Conservation (phyloP, 257 asterid species). For the Ocimum tenuiflorum region DNA sequence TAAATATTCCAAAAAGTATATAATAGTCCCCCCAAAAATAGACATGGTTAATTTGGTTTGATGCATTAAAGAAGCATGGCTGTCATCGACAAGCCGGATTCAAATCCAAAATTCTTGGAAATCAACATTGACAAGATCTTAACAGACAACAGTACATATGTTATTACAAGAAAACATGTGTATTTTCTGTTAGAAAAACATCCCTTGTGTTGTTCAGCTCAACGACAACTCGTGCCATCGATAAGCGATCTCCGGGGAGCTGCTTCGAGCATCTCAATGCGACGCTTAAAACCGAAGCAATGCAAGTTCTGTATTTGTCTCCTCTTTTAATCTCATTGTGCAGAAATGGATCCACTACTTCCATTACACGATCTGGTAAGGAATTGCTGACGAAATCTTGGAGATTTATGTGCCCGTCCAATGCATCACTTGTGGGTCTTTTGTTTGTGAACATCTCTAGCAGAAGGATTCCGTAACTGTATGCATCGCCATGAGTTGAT, state of each 20-base stretch:
- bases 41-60: too few species aligned
- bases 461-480: neutral
- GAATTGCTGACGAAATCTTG: neutral
- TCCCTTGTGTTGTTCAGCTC: neutral
- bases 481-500: neutral
- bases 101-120: too few species aligned
- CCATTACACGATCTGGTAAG: neutral
- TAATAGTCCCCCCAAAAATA: too few species aligned
- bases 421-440: neutral
- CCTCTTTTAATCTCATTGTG: neutral
- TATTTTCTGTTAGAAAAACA: neutral
- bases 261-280: neutral
- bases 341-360: neutral
- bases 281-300: neutral
- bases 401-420: neutral
- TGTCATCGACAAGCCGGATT: too few species aligned
- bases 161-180: too few species aligned
- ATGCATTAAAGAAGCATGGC: too few species aligned
- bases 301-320: neutral
- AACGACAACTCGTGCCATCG: neutral
- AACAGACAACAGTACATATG: too few species aligned
- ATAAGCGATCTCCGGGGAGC: neutral
- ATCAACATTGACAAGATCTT: too few species aligned
- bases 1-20: too few species aligned
- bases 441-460: neutral